Percentiles rank a stretch among this genome's conserved stretches.
These are phyloP conservation scores for Phaeosphaeria sp. DNA, from an alignment of 2,329 filamentous ascomycete species.

Conservation along the genomic window DNA sequence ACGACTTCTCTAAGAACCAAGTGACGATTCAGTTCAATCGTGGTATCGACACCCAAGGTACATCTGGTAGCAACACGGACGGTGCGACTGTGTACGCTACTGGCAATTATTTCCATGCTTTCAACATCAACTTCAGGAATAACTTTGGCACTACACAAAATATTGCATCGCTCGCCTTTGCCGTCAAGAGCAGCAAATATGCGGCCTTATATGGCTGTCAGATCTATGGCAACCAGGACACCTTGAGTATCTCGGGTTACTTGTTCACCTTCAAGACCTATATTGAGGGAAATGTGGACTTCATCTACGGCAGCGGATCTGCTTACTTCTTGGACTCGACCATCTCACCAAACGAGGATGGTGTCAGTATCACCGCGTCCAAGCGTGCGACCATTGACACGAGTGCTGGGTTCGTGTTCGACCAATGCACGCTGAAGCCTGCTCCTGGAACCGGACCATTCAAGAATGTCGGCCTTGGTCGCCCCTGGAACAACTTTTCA, in stretches of 20 bases:
- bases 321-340: conserved; percentile 53
- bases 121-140: conserved; percentile 52
- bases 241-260: conserved; percentile 46
- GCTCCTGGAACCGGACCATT: conserved; percentile 35
- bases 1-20: conserved; percentile 47
- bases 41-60: conserved; percentile 48
- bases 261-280: conserved; percentile 52
- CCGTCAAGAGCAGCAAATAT: conserved; percentile 52
- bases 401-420: conserved; percentile 47
- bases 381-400: conserved; percentile 51
- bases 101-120: conserved; percentile 50
- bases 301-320: conserved; percentile 53
- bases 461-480: conserved; percentile 36
- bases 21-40: conserved; percentile 45
- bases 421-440: conserved; percentile 44
- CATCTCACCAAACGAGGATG: conserved; percentile 47
- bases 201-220: conserved; percentile 48
- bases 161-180: conserved; percentile 50
- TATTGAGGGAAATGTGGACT: conserved; percentile 52
- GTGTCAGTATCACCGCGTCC: conserved; percentile 45
- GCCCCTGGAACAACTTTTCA: conserved; percentile 28
- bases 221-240: conserved; percentile 49
- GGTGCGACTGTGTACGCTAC: conserved; percentile 50
- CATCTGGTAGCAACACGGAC: conserved; percentile 45
- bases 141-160: conserved; percentile 46